These are phyloP conservation scores for Fusarium globosum DNA, from an alignment of 2,329 filamentous ascomycete species.

Conservation along the genomic window DNA sequence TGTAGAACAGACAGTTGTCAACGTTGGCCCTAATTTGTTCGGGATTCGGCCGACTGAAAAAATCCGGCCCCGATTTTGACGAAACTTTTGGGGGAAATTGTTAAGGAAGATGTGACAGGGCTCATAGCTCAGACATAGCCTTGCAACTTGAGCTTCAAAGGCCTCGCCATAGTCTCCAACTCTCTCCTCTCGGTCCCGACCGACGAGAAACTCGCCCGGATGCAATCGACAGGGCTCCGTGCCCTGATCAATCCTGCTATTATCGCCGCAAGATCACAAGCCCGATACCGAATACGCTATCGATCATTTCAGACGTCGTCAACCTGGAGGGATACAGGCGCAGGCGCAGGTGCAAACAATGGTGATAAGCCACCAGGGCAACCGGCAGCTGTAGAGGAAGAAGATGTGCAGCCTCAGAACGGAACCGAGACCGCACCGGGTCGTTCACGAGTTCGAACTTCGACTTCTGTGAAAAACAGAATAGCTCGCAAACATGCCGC, in stretches of 20 bases:
- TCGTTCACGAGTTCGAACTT: constrained; percentile 43
- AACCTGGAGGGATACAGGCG: constrained; percentile 32
- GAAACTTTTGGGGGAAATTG: constrained; percentile 27
- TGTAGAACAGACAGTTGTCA: background rate
- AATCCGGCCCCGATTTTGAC: constrained; percentile 19
- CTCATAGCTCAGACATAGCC: constrained; percentile 12
- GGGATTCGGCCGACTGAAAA: constrained; percentile 22
- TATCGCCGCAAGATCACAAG: constrained; percentile 40
- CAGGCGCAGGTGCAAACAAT: constrained; percentile 37
- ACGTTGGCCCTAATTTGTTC: background rate
- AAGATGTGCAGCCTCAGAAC: constrained; percentile 44
- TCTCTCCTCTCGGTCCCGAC: constrained; percentile 4
- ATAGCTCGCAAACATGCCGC: constrained; percentile 49
- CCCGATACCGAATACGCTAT: constrained; percentile 32
- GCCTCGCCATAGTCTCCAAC: constrained; percentile 2
- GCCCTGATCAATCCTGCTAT: constrained; percentile 45
- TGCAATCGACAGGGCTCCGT: constrained; percentile 47
- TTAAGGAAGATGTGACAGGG: constrained; percentile 17
- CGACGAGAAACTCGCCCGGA: constrained; percentile 45
- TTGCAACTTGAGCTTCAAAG: constrained; percentile 6
- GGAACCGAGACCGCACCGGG: constrained; percentile 44
- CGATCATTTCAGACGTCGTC: constrained; percentile 40
- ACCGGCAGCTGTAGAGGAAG: constrained; percentile 42
- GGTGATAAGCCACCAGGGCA: constrained; percentile 47
- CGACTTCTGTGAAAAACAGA: constrained; percentile 46